Conservation (phyloP, 305 asterid genomes). For the Andrographis paniculata region DNA sequence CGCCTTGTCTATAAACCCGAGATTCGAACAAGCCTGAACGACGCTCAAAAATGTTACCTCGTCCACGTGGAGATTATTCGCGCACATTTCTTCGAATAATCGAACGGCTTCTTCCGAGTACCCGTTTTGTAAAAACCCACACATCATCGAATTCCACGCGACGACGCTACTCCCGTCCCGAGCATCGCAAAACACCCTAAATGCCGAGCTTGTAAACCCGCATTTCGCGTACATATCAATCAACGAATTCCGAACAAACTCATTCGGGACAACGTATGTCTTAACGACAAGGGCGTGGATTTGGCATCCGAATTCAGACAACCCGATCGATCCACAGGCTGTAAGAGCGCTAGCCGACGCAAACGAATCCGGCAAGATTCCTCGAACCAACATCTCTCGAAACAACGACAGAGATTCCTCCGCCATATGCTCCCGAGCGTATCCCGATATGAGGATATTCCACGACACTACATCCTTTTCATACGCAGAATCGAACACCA, state of each 20-base stretch:
- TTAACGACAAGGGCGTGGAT: constrained; percentile 53
- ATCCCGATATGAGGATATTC: constrained; percentile 86
- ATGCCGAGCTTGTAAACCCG: constrained; percentile 43
- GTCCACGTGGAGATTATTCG: constrained; percentile 37
- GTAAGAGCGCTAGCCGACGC: constrained; percentile 62
- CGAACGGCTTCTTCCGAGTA: constrained; percentile 45
- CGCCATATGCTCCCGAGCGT: constrained; percentile 40
- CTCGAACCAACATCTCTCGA: constrained; percentile 44
- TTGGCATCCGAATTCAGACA: constrained; percentile 47
- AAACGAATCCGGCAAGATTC: constrained; percentile 60
- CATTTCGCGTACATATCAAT: constrained; percentile 75
- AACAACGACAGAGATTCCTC: constrained; percentile 57
- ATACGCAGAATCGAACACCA: constrained; percentile 34
- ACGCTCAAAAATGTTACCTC: constrained; percentile 66
- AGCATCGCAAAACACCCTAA: constrained; percentile 30
- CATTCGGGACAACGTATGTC: constrained; percentile 37
- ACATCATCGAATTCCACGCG: constrained; percentile 77
- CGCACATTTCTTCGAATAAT: constrained; percentile 50
- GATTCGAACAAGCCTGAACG: constrained; percentile 72
- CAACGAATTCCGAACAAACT: constrained; percentile 63
- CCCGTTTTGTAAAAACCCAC: constrained; percentile 68
- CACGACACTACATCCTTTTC: constrained; percentile 50
- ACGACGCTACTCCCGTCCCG: constrained; percentile 32
- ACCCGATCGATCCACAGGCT: constrained; percentile 54
- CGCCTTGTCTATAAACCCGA: constrained; percentile 56